A percentile compares a stretch with the other conserved stretches of the same genome.
Evolutionary conservation across 345 rosid species (phyloP).

Genomic region (Limnanthes douglasii): DNA sequence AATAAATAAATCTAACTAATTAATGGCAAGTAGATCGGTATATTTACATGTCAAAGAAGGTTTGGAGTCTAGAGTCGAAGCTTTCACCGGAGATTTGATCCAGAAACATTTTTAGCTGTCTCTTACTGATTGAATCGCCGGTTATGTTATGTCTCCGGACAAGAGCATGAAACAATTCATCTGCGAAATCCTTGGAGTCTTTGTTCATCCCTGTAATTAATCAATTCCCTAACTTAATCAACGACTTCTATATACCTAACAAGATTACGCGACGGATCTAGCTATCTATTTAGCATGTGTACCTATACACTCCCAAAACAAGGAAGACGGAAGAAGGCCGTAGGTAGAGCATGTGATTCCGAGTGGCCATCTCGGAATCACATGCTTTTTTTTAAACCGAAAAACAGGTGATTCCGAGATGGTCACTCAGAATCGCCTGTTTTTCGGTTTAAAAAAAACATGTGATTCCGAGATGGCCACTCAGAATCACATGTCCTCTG

Average conservation of each 20-base stretch:
- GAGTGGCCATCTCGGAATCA: too few species aligned
- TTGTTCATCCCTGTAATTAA: slow-evolving; percentile 50
- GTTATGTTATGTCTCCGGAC: slow-evolving; percentile 43
- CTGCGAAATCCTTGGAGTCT: slow-evolving; percentile 79
- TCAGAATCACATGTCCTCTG: too few species aligned
- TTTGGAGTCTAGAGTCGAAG: slow-evolving; percentile 80
- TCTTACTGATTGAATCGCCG: slow-evolving; percentile 53
- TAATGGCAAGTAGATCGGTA: too few species aligned
- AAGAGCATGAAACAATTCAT: slow-evolving; percentile 56
- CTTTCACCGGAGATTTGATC: slow-evolving; percentile 73
- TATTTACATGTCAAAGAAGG: slow-evolving; percentile 79
- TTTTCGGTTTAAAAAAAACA: too few species aligned
- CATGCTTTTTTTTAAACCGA: too few species aligned
- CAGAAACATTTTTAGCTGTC: slow-evolving; percentile 59
- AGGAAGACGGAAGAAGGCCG: slow-evolving; percentile 43
- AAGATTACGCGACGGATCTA: not conserved
- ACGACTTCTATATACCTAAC: not conserved
- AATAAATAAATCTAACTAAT: too few species aligned
- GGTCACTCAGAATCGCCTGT: too few species aligned
- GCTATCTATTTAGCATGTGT: not conserved
- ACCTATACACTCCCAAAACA: slow-evolving; percentile 85
- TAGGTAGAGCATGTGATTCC: too few species aligned
- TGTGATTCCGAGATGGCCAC: too few species aligned
- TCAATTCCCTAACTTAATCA: not conserved
- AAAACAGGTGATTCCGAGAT: too few species aligned